Conservation (phyloP, 2,329 filamentous ascomycete genomes). For the Sporothrix schenckii region DNA sequence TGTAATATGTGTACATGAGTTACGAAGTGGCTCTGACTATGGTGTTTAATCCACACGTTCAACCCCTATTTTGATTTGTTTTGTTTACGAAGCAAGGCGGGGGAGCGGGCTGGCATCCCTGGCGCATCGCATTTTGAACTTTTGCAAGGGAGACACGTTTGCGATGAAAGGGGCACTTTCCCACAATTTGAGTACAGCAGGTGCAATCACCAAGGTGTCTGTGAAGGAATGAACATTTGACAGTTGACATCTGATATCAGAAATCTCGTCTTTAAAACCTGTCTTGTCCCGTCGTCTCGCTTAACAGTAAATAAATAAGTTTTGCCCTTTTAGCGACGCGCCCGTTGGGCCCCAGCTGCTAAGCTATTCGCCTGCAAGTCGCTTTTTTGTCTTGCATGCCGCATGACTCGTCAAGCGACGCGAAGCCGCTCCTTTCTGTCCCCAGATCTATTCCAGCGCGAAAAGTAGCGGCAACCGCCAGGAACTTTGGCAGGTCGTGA, state of each 20-base stretch:
- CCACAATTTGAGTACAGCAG: too few relatives aligned
- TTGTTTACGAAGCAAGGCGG: conserved; percentile 2
- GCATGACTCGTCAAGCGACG: neutral
- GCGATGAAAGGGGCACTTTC: neutral
- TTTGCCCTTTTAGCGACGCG: neutral
- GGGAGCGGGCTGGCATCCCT: neutral
- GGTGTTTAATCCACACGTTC: neutral
- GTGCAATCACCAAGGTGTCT: too few relatives aligned
- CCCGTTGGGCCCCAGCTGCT: neutral
- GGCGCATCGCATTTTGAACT: conserved; percentile 16
- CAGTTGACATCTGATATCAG: too few relatives aligned
- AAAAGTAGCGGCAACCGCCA: neutral
- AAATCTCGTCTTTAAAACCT: neutral
- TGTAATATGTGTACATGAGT: neutral
- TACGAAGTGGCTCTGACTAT: too few relatives aligned
- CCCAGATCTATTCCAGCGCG: neutral
- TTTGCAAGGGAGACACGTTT: neutral
- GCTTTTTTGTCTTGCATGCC: neutral
- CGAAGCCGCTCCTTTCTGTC: neutral
- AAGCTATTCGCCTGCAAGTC: neutral
- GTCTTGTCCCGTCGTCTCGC: neutral
- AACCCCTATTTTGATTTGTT: conserved; percentile 25
- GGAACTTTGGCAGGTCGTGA: neutral
- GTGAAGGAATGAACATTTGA: too few relatives aligned
- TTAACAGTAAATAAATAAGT: too few relatives aligned